Conservation (phyloP, 768 basidiomycete species). For the Obba rivulosa region DNA sequence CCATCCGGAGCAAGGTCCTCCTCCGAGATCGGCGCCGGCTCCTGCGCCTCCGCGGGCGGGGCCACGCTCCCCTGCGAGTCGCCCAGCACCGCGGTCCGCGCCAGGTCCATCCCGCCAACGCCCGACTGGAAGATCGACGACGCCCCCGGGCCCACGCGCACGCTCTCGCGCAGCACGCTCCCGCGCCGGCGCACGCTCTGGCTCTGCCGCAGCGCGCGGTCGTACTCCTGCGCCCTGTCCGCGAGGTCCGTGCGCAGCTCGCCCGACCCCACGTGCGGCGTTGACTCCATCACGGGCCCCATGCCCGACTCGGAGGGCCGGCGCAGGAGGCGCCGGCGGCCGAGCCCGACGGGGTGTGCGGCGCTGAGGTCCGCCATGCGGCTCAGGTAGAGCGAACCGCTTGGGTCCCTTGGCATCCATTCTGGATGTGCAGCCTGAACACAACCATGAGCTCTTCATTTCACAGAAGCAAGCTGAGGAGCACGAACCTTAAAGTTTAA, state of each 20-base stretch:
- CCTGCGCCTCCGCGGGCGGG: conserved; percentile 1
- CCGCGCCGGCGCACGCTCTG: conserved; percentile 39
- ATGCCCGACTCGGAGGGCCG: conserved; percentile 17
- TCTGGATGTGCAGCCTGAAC: conserved; percentile 84
- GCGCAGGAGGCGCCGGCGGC: conserved; percentile 17
- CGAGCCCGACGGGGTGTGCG: conserved; percentile 27
- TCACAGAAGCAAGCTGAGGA: not conserved
- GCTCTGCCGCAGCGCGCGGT: conserved; percentile 68
- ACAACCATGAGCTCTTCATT: conserved; percentile 2
- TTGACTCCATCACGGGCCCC: not conserved
- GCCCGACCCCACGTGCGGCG: conserved; percentile 17
- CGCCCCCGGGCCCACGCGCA: conserved; percentile 4
- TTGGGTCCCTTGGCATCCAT: conserved; percentile 90
- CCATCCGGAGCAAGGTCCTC: conserved; percentile 47
- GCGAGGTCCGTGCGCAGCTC: conserved; percentile 22
- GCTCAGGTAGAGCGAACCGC: conserved; percentile 85
- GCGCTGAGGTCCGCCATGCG: conserved; percentile 71
- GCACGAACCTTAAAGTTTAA: conserved; percentile 76
- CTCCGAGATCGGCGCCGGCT: conserved; percentile 32
- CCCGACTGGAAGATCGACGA: conserved; percentile 40
- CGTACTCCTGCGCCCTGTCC: conserved; percentile 69
- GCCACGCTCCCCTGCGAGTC: conserved; percentile 60
- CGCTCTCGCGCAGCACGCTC: conserved; percentile 34
- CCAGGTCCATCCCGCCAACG: conserved; percentile 45
- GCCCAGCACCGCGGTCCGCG: conserved; percentile 67